Conservation (phyloP, 2,329 filamentous ascomycete genomes). For the Fusarium napiforme region DNA sequence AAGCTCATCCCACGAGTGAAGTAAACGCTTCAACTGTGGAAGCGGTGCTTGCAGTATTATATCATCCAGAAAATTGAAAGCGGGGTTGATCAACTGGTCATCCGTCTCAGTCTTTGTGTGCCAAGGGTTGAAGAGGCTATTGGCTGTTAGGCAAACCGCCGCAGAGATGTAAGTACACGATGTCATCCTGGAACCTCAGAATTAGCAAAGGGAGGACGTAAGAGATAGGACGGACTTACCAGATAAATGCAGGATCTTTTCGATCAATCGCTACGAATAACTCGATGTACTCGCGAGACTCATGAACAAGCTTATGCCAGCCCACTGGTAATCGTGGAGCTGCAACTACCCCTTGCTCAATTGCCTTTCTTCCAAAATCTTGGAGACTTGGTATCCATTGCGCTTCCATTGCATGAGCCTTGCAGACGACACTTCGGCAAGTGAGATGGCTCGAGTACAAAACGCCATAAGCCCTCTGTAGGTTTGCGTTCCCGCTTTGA, state of each 20-base stretch:
- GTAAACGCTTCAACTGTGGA: background rate
- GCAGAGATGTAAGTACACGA: conserved; percentile 1
- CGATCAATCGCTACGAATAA: background rate
- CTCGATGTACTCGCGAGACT: conserved; percentile 5
- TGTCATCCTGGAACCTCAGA: background rate
- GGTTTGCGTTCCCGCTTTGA: background rate
- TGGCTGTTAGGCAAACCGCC: background rate
- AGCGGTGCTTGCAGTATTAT: background rate
- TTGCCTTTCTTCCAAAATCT: background rate
- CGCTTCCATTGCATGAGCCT: background rate
- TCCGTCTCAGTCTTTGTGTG: background rate
- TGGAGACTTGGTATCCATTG: background rate
- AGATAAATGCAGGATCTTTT: background rate
- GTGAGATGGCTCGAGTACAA: conserved; percentile 15
- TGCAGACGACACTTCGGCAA: background rate
- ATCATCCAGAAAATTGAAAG: background rate
- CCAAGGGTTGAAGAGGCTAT: background rate
- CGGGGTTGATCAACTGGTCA: background rate
- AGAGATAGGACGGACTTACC: background rate
- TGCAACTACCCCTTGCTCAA: fast-evolving
- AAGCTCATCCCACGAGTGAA: background rate
- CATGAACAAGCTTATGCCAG: conserved; percentile 14
- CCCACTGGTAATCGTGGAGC: background rate
- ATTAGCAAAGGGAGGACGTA: background rate
- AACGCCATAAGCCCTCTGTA: background rate